phyloP scores from a whole-genome alignment of 331 rosid species.

The Arachis monticola region DNA sequence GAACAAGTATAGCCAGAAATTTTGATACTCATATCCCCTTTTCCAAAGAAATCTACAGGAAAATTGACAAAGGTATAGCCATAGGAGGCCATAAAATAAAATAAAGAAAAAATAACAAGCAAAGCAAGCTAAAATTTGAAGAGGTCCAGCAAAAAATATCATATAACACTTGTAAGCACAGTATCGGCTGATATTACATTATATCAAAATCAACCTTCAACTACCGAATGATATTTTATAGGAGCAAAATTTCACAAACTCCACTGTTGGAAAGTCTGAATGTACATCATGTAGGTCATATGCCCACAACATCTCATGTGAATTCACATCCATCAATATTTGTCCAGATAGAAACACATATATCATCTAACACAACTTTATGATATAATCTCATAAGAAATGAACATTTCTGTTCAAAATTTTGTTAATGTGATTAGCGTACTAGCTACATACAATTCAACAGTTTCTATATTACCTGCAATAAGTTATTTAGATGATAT shows the following conservation, averaged over 20 bases:
- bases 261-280: background rate
- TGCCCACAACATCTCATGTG: background rate
- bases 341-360: background rate
- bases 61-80: background rate
- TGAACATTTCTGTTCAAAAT: background rate
- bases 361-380: background rate
- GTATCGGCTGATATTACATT: constrained; percentile 14
- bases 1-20: constrained; percentile 1
- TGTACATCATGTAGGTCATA: background rate
- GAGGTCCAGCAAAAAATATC: background rate
- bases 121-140: background rate
- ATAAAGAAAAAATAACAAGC: constrained; percentile 1
- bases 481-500: background rate
- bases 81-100: background rate
- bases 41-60: constrained; percentile 27
- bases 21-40: constrained; percentile 15
- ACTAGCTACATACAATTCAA: background rate
- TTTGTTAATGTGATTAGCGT: constrained; percentile 7
- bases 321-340: background rate
- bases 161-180: constrained; percentile 10
- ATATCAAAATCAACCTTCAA: constrained; percentile 36
- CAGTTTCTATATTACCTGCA: background rate
- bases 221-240: constrained; percentile 6
- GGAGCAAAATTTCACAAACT: constrained; percentile 29
- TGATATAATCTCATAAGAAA: background rate